A percentile compares a stretch with the other conserved stretches of the same genome.
Evolutionary conservation across 495 filamentous ascomycete species (phyloP).

Genomic region (Aspergillus cavernicola): DNA sequence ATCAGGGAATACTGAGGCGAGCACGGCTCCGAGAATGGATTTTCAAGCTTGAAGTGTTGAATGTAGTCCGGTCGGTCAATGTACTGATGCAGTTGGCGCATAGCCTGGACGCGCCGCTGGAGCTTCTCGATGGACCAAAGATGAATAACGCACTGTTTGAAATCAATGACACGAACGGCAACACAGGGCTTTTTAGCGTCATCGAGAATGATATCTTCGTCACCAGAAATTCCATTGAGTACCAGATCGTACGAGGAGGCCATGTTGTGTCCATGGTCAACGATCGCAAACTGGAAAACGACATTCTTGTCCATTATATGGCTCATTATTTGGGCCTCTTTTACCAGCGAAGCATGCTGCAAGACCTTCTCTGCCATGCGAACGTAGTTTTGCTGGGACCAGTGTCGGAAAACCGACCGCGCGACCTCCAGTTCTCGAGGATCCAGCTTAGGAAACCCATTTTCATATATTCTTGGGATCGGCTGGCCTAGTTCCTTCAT

Average conservation of each 20-base stretch:
- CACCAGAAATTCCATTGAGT: conserved; percentile 84
- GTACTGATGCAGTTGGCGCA: conserved; percentile 97
- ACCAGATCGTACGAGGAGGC: conserved; percentile 96
- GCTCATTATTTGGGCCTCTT: conserved; percentile 98
- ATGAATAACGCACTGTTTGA: conserved; percentile 79
- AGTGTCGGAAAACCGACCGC: conserved; percentile 62
- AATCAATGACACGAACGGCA: conserved; percentile 87
- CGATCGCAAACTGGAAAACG: conserved; percentile 91
- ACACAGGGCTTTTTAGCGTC: conserved; percentile 84
- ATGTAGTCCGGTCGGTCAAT: conserved; percentile 91
- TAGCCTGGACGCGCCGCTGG: conserved; percentile 76
- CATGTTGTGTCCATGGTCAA: conserved; percentile 82
- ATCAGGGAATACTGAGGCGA: conserved; percentile 90
- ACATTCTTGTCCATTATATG: conserved; percentile 92
- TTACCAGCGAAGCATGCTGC: conserved; percentile 79
- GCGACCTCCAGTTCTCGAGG: conserved; percentile 68
- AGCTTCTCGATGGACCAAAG: conserved; percentile 95
- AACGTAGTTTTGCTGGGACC: conserved; percentile 83
- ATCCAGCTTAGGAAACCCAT: conserved; percentile 58
- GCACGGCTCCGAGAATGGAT: conserved; percentile 82
- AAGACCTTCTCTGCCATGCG: conserved; percentile 92
- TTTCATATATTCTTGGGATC: conserved; percentile 42
- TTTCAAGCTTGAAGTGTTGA: conserved; percentile 57
- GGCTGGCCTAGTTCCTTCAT: conserved; percentile 59
- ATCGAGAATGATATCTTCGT: conserved; percentile 81